Conservation (phyloP, 2,329 filamentous ascomycete genomes). For the Aspergillus novofumigatus region DNA sequence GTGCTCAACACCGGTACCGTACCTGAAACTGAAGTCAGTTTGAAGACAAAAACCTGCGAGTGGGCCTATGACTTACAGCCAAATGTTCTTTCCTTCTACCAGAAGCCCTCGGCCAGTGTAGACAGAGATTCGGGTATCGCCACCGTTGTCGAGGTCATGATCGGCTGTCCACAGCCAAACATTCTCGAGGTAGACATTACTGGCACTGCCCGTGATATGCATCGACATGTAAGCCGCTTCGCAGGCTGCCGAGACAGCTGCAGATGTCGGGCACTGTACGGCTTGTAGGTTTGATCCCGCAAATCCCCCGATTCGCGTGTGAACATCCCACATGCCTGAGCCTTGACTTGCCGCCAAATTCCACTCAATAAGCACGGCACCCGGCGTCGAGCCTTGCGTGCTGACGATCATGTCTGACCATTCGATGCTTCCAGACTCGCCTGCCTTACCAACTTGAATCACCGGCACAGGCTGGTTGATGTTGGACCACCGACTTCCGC, state of each 20-base stretch:
- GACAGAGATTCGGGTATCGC: constrained; percentile 48
- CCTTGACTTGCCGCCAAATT: constrained; percentile 55
- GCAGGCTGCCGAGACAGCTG: constrained; percentile 29
- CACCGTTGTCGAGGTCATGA: constrained; percentile 51
- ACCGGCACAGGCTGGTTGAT: constrained; percentile 59
- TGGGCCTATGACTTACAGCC: constrained; percentile 31
- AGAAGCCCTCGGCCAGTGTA: constrained; percentile 52
- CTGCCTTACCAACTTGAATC: constrained; percentile 61
- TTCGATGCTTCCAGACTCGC: constrained; percentile 63
- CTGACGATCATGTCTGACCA: constrained; percentile 69
- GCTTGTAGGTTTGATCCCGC: constrained; percentile 45
- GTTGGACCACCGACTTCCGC: constrained; percentile 54
- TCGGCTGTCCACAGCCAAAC: constrained; percentile 52
- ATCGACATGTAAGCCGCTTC: constrained; percentile 36
- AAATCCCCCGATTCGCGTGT: constrained; percentile 51
- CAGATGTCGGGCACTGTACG: constrained; percentile 42
- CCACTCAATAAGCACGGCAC: constrained; percentile 69
- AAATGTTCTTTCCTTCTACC: constrained; percentile 42
- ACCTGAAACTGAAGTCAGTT: constrained; percentile 19
- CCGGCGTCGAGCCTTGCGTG: constrained; percentile 62
- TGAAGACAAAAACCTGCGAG: not conserved
- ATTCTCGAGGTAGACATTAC: constrained; percentile 47
- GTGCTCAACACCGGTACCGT: constrained; percentile 46
- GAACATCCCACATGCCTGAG: constrained; percentile 56
- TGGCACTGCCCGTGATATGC: constrained; percentile 32